These are phyloP conservation scores for Lodderomyces elongisporus DNA, from an alignment of 1,139 yeast genomes.

Conservation along the genomic window DNA sequence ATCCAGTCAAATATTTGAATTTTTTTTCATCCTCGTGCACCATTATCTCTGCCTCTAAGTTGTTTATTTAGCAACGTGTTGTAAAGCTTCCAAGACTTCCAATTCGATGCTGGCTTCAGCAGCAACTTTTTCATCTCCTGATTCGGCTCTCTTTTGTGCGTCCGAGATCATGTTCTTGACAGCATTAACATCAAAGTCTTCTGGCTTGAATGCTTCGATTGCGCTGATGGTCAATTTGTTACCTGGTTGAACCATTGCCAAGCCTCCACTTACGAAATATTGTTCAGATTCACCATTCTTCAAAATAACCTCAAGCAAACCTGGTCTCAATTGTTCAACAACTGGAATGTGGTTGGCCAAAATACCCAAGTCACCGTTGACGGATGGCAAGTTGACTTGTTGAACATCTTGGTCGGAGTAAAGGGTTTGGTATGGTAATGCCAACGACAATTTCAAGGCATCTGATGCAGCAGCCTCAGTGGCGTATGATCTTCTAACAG, in stretches of 20 bases:
- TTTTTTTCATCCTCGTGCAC: too few relatives aligned
- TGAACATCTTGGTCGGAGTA: slow-evolving; percentile 50
- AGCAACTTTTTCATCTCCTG: slow-evolving; percentile 82
- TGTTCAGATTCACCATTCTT: slow-evolving; percentile 69
- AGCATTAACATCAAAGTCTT: slow-evolving; percentile 77
- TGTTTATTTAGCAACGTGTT: slow-evolving; percentile 74
- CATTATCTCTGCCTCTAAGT: neutral
- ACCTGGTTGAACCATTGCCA: slow-evolving; percentile 95
- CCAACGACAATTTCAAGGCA: slow-evolving; percentile 81
- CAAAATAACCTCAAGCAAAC: slow-evolving; percentile 88
- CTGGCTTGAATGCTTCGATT: slow-evolving; percentile 92
- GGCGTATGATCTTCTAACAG: slow-evolving; percentile 80
- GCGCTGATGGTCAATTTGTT: slow-evolving; percentile 88
- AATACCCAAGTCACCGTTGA: slow-evolving; percentile 96
- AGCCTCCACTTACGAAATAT: slow-evolving; percentile 93
- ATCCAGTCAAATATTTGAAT: too few relatives aligned
- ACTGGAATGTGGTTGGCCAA: slow-evolving; percentile 98
- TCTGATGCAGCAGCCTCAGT: slow-evolving; percentile 76
- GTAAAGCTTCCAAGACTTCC: slow-evolving; percentile 93
- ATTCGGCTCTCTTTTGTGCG: slow-evolving; percentile 87
- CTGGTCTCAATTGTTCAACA: slow-evolving; percentile 95
- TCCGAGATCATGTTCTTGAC: slow-evolving; percentile 81
- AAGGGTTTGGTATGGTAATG: slow-evolving; percentile 79
- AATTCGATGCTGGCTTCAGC: slow-evolving; percentile 95
- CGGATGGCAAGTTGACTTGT: slow-evolving; percentile 95